Conservation (phyloP, 106 monocot genomes). For the Dioscorea dumetorum region DNA sequence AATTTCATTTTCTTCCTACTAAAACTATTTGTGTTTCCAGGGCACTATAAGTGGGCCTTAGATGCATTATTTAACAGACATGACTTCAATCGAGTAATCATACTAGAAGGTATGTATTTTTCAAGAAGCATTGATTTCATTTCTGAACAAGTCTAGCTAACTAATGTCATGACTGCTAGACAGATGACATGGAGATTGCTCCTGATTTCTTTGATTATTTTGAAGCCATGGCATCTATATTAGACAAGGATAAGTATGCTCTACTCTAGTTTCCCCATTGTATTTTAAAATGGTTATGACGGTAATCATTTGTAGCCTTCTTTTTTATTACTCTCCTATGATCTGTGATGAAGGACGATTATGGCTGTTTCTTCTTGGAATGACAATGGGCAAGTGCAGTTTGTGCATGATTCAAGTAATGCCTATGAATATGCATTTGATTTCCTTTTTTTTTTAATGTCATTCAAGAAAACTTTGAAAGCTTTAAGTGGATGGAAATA, state of each 20-base stretch:
- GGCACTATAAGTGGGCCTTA: conserved; percentile 96
- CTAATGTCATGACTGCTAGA: not conserved
- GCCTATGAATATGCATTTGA: not conserved
- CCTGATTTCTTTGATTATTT: conserved; percentile 99
- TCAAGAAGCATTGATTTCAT: not conserved
- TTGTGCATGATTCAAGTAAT: conserved; percentile 88
- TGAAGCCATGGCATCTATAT: conserved; percentile 67
- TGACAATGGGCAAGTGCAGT: conserved; percentile 93
- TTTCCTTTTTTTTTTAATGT: not conserved
- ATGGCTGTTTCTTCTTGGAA: conserved; percentile 99
- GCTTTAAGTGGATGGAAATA: not conserved
- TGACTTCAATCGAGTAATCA: conserved; percentile 78
- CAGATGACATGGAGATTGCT: conserved; percentile 99
- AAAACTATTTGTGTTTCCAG: conserved; percentile 27
- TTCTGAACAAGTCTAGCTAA: not conserved
- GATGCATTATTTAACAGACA: conserved; percentile 77
- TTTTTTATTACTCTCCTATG: not conserved
- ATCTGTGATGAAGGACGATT: conserved; percentile 50
- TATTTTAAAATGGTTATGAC: not conserved
- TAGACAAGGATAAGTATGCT: conserved; percentile 88
- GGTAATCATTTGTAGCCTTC: not conserved
- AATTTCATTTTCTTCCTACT: conserved; percentile 4
- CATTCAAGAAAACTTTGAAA: not conserved
- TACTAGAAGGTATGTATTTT: conserved; percentile 74
- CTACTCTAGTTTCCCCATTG: not conserved